Conservation (phyloP, 1,139 yeast species). For the Ashbya aceris region DNA sequence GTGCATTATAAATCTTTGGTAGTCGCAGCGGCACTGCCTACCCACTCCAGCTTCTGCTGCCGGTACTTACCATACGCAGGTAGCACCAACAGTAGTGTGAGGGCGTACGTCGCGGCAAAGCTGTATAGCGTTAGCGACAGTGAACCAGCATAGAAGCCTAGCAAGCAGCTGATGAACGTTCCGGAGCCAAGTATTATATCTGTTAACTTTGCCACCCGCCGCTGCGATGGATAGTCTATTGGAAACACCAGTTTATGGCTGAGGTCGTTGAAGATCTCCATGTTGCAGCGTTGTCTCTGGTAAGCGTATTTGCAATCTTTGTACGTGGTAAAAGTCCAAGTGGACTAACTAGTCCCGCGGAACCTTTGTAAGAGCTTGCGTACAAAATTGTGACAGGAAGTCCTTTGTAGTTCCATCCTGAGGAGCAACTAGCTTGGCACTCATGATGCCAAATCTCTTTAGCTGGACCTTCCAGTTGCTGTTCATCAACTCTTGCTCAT, state of each 20-base stretch:
- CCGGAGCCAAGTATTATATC: conserved; percentile 13
- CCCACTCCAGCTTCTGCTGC: conserved; percentile 22
- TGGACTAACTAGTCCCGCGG: neutral
- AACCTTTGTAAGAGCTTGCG: conserved; percentile 6
- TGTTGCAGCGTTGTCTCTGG: neutral
- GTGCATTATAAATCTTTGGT: neutral
- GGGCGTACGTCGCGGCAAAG: conserved; percentile 13
- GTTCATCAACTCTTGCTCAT: conserved; percentile 15
- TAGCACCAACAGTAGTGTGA: conserved; percentile 15
- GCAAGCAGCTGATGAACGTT: conserved; percentile 16
- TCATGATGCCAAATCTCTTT: conserved; percentile 6
- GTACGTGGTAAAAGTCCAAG: neutral
- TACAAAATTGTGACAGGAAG: conserved; percentile 4
- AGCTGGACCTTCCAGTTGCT: conserved; percentile 19
- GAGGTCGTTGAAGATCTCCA: conserved; percentile 21
- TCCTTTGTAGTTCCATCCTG: conserved; percentile 9
- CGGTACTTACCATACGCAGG: conserved; percentile 26
- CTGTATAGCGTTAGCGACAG: conserved; percentile 11
- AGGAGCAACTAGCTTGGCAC: conserved; percentile 15
- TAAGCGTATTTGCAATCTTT: neutral
- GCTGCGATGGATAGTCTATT: conserved; percentile 26
- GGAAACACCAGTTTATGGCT: conserved; percentile 21
- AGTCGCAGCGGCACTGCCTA: conserved; percentile 5
- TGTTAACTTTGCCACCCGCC: conserved; percentile 12
- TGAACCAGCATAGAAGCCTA: conserved; percentile 23